Base-by-base conservation (phyloP, 768 basidiomycete genomes). In the Pleurotus giganteus region DNA sequence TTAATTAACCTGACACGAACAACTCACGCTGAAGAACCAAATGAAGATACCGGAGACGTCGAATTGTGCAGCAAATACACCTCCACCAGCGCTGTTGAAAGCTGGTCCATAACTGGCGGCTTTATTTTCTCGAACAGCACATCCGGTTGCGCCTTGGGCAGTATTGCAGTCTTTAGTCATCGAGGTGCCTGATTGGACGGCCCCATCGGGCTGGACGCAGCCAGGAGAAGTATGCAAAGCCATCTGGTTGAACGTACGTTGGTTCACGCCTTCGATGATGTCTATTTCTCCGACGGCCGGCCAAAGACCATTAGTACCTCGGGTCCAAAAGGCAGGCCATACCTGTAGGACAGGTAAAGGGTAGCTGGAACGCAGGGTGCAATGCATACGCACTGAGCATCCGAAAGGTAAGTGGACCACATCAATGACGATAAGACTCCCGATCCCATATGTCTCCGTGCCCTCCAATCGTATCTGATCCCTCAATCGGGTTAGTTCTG, bases 1-100 rank as follows among this genome's bases (percentile, higher is more conserved):
- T 17, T 17, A 28, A 28, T 7, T 31, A 56, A 36, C 56, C 27
- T 36, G 32, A 2, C 36, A 54, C 7, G 43, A 27, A 26, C 12
- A 34, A 72, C 83, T 60, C 62, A 86, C 85, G 80, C 39, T 19
- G 19, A 41, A 41, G n/a, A 41, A 41, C 39, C 39, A 41, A 7
- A 41, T 17, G 19, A 41, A 84, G 29, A 90, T 82, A 9, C 85
- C 87, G 37, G 68, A 73, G 23, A 74, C 66, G 0, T 88, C 85
- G 55, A 84, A 83, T 65, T 91, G 88, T 0, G 89, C 88, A 17
- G 89, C 83, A 58, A 79, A 92, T 12, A 88, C 78, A 11, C 91
- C 91, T 24, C 91, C 90, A 7, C 82, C 81, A 2, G 75, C 77
- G 3, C 69, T 67, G 1, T 85, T 84, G 63, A 92, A 91, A 2